Evolutionary conservation across 1,284 basidiomycete species (phyloP), one percentile per base, ranked within the genome.

Genomic region (Cryptococcus sp.): DNA sequence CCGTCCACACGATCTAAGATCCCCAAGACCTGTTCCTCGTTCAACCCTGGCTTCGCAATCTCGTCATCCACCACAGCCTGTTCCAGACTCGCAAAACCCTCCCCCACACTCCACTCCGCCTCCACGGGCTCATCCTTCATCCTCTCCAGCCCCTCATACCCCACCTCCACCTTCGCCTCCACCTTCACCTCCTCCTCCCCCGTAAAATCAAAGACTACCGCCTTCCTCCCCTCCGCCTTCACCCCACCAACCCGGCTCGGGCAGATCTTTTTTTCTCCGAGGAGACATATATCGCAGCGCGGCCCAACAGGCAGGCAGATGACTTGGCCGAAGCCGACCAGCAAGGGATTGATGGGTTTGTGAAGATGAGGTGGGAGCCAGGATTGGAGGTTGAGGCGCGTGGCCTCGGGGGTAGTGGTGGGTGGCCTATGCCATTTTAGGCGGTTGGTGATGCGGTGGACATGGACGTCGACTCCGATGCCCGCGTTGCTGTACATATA

Each of bases 401-500:
- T 97, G 68, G 89, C 84, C 73, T 98, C 94, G 0, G 95, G 89
- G 1, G 81, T 88, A 65, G 87, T 90, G 0, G 92, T 95, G 4
- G 84, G 84, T 2, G 83, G 84, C 53, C 84, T 83, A 74, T 96
- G 91, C 95, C 95, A 98, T 21, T 88, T 86, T 0, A 98, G 77
- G 18, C 93, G 82, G 67, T 97, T 95, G 13, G 92, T 91, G 55
- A 98, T 94, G 0, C 95, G 81, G 66, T 98, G 93, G 1, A 98
- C 95, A 69, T 98, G 93, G 0, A 91, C 88, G 67, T 98, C 95
- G 0, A 98, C 94, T 0, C 95, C 95, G 39, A 98, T 96, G 0
- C 94, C 95, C n/a, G 84, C 81, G 66, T 96, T 94, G 46, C 90
- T 91, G 64, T 56, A 18, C 23, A 35, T 33, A 6, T n/a, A 50